Percentiles rank a stretch among this genome's conserved stretches.
Conservation (phyloP, 495 filamentous ascomycete species). For the Penicillium lividum region DNA sequence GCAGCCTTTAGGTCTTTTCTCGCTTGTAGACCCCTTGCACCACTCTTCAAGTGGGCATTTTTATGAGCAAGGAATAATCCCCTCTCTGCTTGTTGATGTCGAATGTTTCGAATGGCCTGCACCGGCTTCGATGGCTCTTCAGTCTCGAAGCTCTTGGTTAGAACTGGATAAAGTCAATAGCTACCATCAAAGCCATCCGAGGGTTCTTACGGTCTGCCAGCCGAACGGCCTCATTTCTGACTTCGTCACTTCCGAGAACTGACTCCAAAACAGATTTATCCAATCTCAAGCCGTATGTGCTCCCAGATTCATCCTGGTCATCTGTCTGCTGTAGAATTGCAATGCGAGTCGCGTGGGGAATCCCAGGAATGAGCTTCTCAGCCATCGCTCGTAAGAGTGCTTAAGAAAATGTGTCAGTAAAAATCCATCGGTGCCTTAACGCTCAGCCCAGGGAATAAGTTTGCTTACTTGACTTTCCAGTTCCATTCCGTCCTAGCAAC, state of each 20-base stretch:
- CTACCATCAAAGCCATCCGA: not conserved
- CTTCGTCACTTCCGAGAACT: slow-evolving; percentile 65
- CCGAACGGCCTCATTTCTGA: slow-evolving; percentile 55
- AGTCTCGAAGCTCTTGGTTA: slow-evolving; percentile 47
- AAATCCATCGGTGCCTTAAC: too few relatives aligned
- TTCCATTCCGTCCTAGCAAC: slow-evolving; percentile 74
- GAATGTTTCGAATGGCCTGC: slow-evolving; percentile 58
- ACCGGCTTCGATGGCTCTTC: slow-evolving; percentile 58
- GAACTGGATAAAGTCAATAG: slow-evolving; percentile 23
- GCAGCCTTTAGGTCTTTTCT: slow-evolving; percentile 66
- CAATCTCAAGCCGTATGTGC: slow-evolving; percentile 13
- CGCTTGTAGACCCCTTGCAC: slow-evolving; percentile 68
- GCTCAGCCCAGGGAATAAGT: not conserved
- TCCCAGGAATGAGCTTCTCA: slow-evolving; percentile 76
- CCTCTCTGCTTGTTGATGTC: slow-evolving; percentile 57
- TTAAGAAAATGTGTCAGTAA: slow-evolving; percentile 20
- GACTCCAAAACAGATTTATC: slow-evolving; percentile 60
- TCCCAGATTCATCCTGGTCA: slow-evolving; percentile 29
- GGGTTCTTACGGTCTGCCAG: slow-evolving; percentile 56
- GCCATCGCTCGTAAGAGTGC: slow-evolving; percentile 73
- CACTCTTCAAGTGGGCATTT: slow-evolving; percentile 70
- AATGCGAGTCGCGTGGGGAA: slow-evolving; percentile 66
- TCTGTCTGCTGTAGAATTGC: slow-evolving; percentile 72
- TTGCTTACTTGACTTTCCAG: slow-evolving; percentile 73
- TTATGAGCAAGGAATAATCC: slow-evolving; percentile 68